These are phyloP conservation scores for Trichoderma sp. DNA, from an alignment of 2,329 filamentous ascomycete species.

Conservation along the genomic window DNA sequence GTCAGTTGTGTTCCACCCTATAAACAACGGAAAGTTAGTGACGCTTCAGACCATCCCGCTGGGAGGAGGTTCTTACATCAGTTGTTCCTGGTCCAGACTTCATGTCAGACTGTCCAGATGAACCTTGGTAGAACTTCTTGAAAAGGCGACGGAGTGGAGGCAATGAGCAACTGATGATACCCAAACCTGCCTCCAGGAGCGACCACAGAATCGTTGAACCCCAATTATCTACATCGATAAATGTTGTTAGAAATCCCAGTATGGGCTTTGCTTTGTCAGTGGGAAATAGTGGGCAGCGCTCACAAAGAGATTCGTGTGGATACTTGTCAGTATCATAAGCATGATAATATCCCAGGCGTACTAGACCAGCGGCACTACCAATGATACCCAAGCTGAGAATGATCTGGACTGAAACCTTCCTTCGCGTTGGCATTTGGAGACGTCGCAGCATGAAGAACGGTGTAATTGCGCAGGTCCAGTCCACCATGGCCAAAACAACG, in stretches of 20 bases:
- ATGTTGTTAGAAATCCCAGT: background rate
- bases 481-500: background rate
- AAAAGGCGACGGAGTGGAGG: slow-evolving; percentile 2
- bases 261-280: background rate
- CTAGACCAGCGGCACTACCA: background rate
- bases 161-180: background rate
- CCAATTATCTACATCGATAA: background rate
- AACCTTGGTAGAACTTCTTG: background rate
- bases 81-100: background rate
- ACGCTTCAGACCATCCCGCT: background rate
- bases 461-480: background rate
- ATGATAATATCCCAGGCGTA: background rate
- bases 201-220: slow-evolving; percentile 1
- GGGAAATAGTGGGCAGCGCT: background rate
- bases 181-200: background rate
- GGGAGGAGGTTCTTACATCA: background rate
- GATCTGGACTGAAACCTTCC: background rate
- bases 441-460: slow-evolving; percentile 2
- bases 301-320: background rate
- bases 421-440: background rate
- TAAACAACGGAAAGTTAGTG: background rate
- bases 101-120: background rate
- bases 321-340: slow-evolving; percentile 4
- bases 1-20: background rate
- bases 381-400: background rate